Conservation (phyloP, 441 rosid genomes). For the Gossypium gossypioides region DNA sequence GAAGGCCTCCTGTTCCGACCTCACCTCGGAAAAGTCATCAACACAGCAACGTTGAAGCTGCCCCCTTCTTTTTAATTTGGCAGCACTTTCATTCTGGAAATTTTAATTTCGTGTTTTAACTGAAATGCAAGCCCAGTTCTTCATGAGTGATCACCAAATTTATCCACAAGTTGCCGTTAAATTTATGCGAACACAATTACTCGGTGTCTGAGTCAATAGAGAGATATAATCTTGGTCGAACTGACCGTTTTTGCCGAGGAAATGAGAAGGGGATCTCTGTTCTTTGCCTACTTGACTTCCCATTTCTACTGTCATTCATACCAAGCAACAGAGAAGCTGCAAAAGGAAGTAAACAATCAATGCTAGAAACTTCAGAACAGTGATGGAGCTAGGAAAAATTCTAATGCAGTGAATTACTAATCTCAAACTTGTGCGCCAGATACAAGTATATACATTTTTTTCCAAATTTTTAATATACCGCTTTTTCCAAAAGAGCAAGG, state of each 20-base stretch:
- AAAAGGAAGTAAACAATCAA: constrained; percentile 26
- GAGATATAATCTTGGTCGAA: constrained; percentile 57
- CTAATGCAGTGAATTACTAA: not conserved
- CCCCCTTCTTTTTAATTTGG: not conserved
- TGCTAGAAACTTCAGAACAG: constrained; percentile 15
- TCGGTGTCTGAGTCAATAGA: constrained; percentile 83
- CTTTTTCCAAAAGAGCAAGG: constrained; percentile 14
- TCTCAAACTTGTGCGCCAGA: not conserved
- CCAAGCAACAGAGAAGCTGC: constrained; percentile 84
- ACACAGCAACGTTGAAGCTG: constrained; percentile 27
- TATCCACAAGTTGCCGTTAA: constrained; percentile 13
- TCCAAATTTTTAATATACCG: not conserved
- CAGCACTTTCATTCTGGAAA: constrained; percentile 2
- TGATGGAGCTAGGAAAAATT: constrained; percentile 8
- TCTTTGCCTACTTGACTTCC: constrained; percentile 62
- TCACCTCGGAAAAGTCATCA: constrained; percentile 20
- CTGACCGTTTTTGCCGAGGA: constrained; percentile 89
- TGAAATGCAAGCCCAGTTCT: constrained; percentile 9
- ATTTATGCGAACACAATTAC: constrained; percentile 29
- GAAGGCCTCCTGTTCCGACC: not conserved
- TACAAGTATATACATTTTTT: too few relatives aligned
- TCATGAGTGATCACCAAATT: constrained; percentile 22
- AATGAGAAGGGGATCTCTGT: constrained; percentile 62
- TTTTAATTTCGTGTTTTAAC: not conserved
- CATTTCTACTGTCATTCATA: constrained; percentile 61